phyloP scores from a whole-genome alignment of 164 flowering plant genomes.

The Aristolochia californica region DNA sequence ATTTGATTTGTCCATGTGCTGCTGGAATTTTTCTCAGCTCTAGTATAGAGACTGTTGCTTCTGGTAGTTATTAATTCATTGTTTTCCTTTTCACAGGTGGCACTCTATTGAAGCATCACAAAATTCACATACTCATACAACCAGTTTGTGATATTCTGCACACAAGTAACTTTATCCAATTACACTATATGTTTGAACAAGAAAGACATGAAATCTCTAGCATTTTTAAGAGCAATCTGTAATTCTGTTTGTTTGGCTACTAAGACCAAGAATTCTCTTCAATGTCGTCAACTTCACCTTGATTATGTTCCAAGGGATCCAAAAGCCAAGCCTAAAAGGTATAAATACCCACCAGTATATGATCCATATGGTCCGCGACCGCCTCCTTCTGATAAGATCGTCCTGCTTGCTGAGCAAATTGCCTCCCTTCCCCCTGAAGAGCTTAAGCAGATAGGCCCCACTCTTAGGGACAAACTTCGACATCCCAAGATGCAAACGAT shows the following conservation, averaged over 20 bases:
- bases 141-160: no score
- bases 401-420: constrained; percentile 63
- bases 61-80: no score
- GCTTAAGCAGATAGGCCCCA: constrained; percentile 45
- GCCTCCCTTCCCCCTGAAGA: constrained; percentile 63
- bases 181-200: no score
- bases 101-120: no score
- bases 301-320: constrained; percentile 64
- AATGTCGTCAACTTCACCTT: constrained; percentile 40
- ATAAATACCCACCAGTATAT: constrained; percentile 64
- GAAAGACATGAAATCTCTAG: constrained; percentile 50
- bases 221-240: constrained; percentile 21
- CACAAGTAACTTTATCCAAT: no score
- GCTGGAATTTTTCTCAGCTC: no score
- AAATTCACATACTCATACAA: no score
- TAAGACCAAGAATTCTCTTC: constrained; percentile 20
- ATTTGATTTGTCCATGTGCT: no score
- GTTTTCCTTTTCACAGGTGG: no score
- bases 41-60: no score
- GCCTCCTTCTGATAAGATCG: constrained; percentile 62
- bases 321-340: constrained; percentile 45
- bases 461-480: constrained; percentile 33
- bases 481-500: constrained; percentile 53
- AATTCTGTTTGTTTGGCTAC: constrained; percentile 12
- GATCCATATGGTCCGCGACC: constrained; percentile 81